Conservation (phyloP, 768 basidiomycete species). For the Tephrocybe sp. region DNA sequence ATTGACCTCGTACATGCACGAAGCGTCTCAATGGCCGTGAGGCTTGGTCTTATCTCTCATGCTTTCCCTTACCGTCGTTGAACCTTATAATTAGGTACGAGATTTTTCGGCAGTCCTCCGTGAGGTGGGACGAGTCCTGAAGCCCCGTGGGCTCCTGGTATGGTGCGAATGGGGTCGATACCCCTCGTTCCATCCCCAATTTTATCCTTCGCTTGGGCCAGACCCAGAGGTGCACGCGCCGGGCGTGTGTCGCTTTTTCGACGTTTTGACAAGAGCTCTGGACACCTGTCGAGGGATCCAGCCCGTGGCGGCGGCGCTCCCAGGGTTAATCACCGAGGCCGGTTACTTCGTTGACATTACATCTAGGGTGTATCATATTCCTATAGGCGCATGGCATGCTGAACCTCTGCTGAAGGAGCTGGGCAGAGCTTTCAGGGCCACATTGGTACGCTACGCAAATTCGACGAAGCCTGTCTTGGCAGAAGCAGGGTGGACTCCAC, state of each 20-base stretch:
- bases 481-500: conserved; percentile 33
- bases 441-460: conserved; percentile 40
- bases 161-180: conserved; percentile 58
- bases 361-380: conserved; percentile 32
- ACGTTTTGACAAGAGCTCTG: conserved; percentile 33
- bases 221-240: conserved; percentile 36
- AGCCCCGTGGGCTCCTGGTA: conserved; percentile 68
- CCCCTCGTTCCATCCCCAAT: conserved; percentile 35
- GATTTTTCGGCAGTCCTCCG: conserved; percentile 50
- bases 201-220: conserved; percentile 25
- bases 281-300: conserved; percentile 31
- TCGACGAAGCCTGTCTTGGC: conserved; percentile 47
- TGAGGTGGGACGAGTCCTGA: conserved; percentile 63
- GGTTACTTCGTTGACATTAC: conserved; percentile 41
- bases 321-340: conserved; percentile 31
- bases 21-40: conserved; percentile 54
- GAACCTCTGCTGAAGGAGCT: conserved; percentile 31
- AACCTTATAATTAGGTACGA: conserved; percentile 41
- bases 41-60: conserved; percentile 20
- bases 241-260: conserved; percentile 33
- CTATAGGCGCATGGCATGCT: conserved; percentile 49
- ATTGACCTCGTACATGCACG: conserved; percentile 72
- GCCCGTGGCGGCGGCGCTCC: conserved; percentile 34
- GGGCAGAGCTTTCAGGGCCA: conserved; percentile 39
- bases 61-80: neutral